phyloP scores from a whole-genome alignment of 345 rosid species.

The Erucastrum elatum region DNA sequence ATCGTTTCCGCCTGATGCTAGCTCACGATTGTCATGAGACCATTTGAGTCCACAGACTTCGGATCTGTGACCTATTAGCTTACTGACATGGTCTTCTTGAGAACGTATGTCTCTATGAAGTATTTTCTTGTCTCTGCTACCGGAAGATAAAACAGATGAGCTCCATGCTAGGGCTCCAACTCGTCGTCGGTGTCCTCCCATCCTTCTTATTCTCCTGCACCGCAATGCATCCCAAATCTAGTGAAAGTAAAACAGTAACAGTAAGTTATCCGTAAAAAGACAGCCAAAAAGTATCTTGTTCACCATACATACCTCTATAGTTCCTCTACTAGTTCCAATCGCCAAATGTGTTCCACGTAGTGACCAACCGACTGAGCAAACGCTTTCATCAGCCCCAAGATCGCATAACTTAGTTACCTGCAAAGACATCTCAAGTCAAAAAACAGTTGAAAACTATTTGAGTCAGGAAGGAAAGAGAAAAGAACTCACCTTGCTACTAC shows the following conservation, averaged over 20 bases:
- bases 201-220: conserved; percentile 77
- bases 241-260: neutral
- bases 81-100: conserved; percentile 79
- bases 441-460: neutral
- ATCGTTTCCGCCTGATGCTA: conserved; percentile 99
- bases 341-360: conserved; percentile 85
- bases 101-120: conserved; percentile 83
- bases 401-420: conserved; percentile 98
- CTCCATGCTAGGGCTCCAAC: conserved; percentile 98
- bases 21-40: conserved; percentile 95
- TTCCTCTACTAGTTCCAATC: conserved; percentile 86
- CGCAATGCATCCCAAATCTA: conserved; percentile 94
- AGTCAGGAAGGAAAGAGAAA: neutral
- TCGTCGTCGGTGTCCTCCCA: conserved; percentile 95
- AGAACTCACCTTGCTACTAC: conserved; percentile 79
- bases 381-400: conserved; percentile 82
- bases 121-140: conserved; percentile 94
- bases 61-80: conserved; percentile 92
- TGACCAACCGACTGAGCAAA: conserved; percentile 97
- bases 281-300: conserved; percentile 44
- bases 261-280: neutral
- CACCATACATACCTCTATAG: conserved; percentile 63
- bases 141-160: conserved; percentile 81
- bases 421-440: conserved; percentile 1
- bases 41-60: conserved; percentile 99